Percentiles rank a stretch among this genome's conserved stretches.
phyloP scores from a whole-genome alignment of 1,284 basidiomycete species.

The Malassezia slooffiae region DNA sequence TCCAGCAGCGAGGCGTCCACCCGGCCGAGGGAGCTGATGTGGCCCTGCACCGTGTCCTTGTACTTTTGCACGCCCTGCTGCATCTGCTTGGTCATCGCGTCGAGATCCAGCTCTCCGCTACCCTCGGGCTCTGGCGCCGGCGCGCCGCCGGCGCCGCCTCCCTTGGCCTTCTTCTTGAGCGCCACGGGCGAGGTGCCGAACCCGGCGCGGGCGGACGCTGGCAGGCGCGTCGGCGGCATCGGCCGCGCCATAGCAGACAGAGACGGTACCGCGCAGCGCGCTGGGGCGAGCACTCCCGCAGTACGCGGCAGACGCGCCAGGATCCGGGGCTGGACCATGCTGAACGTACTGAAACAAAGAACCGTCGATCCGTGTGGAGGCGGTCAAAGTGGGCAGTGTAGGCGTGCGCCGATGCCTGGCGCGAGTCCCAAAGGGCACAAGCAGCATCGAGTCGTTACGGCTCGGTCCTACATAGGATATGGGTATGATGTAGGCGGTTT shows the following conservation, averaged over 20 bases:
- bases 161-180: constrained; percentile 8
- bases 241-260: neutral
- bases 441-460: neutral
- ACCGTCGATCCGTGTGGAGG: too few species aligned
- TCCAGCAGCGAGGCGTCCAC: constrained; percentile 25
- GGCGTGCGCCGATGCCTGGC: too few species aligned
- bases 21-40: constrained; percentile 11
- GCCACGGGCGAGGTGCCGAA: too few species aligned
- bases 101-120: constrained; percentile 10
- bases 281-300: too few species aligned
- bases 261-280: too few species aligned
- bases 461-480: neutral
- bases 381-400: too few species aligned
- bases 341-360: too few species aligned
- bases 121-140: constrained; percentile 7
- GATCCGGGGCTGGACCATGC: neutral
- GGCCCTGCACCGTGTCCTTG: constrained; percentile 4
- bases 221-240: neutral
- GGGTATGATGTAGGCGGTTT: neutral
- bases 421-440: too few species aligned
- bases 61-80: neutral
- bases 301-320: neutral
- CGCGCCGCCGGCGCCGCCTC: neutral
- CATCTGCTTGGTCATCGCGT: constrained; percentile 7
- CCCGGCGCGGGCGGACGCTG: neutral